A percentile compares a stretch with the other conserved stretches of the same genome.
phyloP scores from a whole-genome alignment of 257 asterid species.

The Scutellaria baicalensis region DNA sequence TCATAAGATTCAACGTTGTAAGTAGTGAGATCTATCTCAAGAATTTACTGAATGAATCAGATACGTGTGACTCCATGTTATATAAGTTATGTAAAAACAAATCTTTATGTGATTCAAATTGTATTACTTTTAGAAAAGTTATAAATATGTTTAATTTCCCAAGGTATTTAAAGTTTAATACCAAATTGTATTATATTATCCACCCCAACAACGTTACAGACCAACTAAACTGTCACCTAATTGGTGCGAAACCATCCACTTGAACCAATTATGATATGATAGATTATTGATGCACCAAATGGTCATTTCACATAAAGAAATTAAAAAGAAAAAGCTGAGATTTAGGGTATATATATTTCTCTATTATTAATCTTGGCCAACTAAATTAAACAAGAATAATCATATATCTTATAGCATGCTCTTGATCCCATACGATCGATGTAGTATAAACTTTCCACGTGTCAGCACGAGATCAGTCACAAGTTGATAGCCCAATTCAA shows the following conservation, averaged over 20 bases:
- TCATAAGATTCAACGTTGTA: too few relatives aligned
- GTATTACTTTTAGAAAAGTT: too few relatives aligned
- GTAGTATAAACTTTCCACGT: conserved; percentile 32
- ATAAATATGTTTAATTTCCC: too few relatives aligned
- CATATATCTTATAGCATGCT: conserved; percentile 37
- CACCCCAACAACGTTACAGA: background rate
- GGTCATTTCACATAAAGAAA: conserved; percentile 12
- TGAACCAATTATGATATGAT: background rate
- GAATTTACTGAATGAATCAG: too few relatives aligned
- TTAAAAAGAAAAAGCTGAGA: background rate
- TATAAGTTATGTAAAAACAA: background rate
- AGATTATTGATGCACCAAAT: conserved; percentile 16
- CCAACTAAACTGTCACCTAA: background rate
- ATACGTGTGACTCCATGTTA: background rate
- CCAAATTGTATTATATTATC: too few relatives aligned
- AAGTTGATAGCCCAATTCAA: conserved; percentile 22
- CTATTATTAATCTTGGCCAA: background rate
- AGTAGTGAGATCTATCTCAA: too few relatives aligned
- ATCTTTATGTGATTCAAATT: too few relatives aligned
- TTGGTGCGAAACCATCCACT: conserved; percentile 16
- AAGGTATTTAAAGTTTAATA: too few relatives aligned
- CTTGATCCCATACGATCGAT: conserved; percentile 49
- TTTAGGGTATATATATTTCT: background rate
- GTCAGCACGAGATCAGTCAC: conserved; percentile 22
- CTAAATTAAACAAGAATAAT: conserved; percentile 4